Conservation (phyloP, 2,329 filamentous ascomycete species). For the Mariannaea elegans region DNA sequence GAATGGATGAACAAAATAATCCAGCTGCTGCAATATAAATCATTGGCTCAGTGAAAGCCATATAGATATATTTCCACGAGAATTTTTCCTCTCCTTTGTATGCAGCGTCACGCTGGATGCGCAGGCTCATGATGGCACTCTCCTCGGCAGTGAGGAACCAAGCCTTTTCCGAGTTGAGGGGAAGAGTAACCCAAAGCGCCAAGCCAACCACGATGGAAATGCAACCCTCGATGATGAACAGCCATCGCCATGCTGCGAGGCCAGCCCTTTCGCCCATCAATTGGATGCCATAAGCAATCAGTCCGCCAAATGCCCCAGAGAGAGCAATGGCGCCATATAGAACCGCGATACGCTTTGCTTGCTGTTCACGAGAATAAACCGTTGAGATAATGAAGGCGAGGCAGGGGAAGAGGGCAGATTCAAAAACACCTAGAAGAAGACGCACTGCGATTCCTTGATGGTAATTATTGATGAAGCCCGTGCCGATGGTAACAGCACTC, state of each 20-base stretch:
- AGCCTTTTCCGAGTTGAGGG: slow-evolving; percentile 56
- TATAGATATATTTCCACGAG: slow-evolving; percentile 58
- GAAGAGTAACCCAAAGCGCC: slow-evolving; percentile 56
- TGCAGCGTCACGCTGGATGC: slow-evolving; percentile 53
- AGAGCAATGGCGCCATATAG: not conserved
- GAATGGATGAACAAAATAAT: slow-evolving; percentile 43
- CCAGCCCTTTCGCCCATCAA: not conserved
- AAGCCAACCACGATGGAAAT: slow-evolving; percentile 53
- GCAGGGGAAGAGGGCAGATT: slow-evolving; percentile 47
- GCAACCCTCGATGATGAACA: slow-evolving; percentile 58
- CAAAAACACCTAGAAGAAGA: slow-evolving; percentile 46
- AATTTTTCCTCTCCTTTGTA: slow-evolving; percentile 61
- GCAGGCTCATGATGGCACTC: slow-evolving; percentile 58
- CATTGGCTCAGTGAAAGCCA: slow-evolving; percentile 59
- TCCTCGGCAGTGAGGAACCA: slow-evolving; percentile 60
- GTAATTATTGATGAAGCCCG: slow-evolving; percentile 43
- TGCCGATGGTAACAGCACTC: slow-evolving; percentile 44
- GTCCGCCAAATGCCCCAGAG: not conserved
- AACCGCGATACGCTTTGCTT: slow-evolving; percentile 15
- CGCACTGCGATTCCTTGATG: slow-evolving; percentile 38
- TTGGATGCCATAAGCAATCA: slow-evolving; percentile 3
- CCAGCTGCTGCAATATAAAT: slow-evolving; percentile 45
- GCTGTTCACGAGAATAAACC: slow-evolving; percentile 45
- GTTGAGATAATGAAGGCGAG: slow-evolving; percentile 45
- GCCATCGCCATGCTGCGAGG: slow-evolving; percentile 2